These are phyloP conservation scores for Hypoxylon sp. DNA, from an alignment of 2,329 filamentous ascomycete genomes.

Conservation along the genomic window DNA sequence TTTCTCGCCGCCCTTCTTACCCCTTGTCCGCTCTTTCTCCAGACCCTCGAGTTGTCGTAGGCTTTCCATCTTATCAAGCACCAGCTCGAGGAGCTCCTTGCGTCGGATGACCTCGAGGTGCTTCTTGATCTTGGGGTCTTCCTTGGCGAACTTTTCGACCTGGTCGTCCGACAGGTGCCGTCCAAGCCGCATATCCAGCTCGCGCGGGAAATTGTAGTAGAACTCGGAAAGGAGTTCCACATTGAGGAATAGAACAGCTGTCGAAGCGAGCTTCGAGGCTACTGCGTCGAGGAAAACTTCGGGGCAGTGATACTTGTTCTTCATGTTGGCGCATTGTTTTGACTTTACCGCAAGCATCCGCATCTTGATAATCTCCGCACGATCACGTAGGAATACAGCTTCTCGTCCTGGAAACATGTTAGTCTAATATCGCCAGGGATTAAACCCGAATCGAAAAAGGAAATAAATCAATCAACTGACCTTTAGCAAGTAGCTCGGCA, in stretches of 20 bases:
- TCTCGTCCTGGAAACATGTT: conserved; percentile 75
- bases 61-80: conserved; percentile 95
- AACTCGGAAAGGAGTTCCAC: conserved; percentile 97
- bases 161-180: conserved; percentile 82
- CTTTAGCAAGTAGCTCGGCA: conserved; percentile 83
- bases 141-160: conserved; percentile 89
- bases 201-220: conserved; percentile 96
- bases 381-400: conserved; percentile 92
- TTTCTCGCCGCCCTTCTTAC: conserved; percentile 51
- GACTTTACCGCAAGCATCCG: conserved; percentile 88
- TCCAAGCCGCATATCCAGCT: conserved; percentile 87
- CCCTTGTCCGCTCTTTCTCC: conserved; percentile 65
- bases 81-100: conserved; percentile 93
- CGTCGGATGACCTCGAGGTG: conserved; percentile 92
- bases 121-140: conserved; percentile 88
- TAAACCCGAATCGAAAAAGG: neutral
- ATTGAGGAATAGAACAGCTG: conserved; percentile 95
- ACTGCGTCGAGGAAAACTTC: conserved; percentile 98
- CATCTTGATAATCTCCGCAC: conserved; percentile 90
- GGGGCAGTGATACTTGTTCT: conserved; percentile 96
- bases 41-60: conserved; percentile 84
- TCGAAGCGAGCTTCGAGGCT: conserved; percentile 92
- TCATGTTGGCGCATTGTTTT: conserved; percentile 83
- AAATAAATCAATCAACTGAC: conserved; percentile 60
- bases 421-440: conserved; percentile 36